phyloP scores from a whole-genome alignment of 208 protist genomes.

The Perkinsela sp. region DNA sequence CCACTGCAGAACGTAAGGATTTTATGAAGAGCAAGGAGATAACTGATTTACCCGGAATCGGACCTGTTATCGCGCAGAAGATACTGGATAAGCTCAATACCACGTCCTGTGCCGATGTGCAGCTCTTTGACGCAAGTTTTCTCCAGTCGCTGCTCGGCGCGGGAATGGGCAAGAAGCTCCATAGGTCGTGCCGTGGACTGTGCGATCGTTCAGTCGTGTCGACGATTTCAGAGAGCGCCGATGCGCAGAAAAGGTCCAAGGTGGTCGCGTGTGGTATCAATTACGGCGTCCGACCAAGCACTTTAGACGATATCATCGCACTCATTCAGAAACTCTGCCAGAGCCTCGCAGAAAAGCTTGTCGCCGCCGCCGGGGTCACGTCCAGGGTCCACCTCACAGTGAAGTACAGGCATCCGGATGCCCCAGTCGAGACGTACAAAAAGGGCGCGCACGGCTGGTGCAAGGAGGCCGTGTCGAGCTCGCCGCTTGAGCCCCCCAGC shows the following conservation, averaged over 20 bases:
- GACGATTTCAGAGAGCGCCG: background rate
- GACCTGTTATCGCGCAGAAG: background rate
- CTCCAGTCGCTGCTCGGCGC: background rate
- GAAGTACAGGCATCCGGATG: background rate
- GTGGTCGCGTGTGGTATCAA: constrained; percentile 16
- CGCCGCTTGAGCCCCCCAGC: background rate
- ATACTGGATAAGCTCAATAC: background rate
- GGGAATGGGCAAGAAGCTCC: background rate
- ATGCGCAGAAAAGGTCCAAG: background rate
- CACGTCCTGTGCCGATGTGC: background rate
- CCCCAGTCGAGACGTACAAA: background rate
- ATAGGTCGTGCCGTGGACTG: background rate
- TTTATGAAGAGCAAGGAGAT: background rate
- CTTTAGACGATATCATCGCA: constrained; percentile 30
- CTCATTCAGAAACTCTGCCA: background rate
- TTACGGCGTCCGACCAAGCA: constrained; percentile 42
- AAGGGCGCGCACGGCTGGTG: background rate
- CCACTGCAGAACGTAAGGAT: background rate
- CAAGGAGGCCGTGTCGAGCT: background rate
- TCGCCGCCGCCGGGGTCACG: background rate
- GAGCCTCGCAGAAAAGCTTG: background rate
- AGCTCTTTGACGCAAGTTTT: background rate
- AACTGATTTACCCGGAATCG: background rate
- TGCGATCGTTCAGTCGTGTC: background rate
- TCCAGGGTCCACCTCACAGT: background rate